Conservation (phyloP, 2,329 filamentous ascomycete genomes). For the Trichoderma atrobrunneum region DNA sequence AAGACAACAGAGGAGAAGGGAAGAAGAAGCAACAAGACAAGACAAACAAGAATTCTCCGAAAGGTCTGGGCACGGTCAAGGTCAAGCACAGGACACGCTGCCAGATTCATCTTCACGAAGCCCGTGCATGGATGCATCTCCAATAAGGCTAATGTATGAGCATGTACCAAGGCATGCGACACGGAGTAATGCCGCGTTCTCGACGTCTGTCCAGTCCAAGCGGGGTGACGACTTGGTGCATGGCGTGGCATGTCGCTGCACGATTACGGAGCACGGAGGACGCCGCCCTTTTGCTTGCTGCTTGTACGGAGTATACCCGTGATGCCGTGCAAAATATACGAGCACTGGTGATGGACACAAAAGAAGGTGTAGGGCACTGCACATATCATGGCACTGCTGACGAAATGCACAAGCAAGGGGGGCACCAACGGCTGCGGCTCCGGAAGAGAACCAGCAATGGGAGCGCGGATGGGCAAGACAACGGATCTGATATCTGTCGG, state of each 20-base stretch:
- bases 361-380: background rate
- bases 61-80: background rate
- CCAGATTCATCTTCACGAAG: background rate
- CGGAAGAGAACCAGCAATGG: background rate
- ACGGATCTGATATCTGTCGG: background rate
- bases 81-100: background rate
- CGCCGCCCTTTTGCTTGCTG: background rate
- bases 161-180: background rate
- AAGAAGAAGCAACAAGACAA: background rate
- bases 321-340: background rate
- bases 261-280: conserved; percentile 7
- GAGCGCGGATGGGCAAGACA: background rate
- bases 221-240: background rate
- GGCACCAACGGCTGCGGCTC: background rate
- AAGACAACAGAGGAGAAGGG: background rate
- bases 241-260: background rate
- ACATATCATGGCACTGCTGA: background rate
- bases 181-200: conserved; percentile 7
- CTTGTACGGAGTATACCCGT: background rate
- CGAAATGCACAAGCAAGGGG: background rate
- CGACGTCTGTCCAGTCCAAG: background rate
- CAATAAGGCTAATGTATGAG: background rate
- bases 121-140: background rate
- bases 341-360: background rate
- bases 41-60: background rate